Evolutionary conservation across 2,329 filamentous ascomycete species (phyloP), one percentile per base, ranked within the genome.

Genomic region (Colletotrichum godetiae): DNA sequence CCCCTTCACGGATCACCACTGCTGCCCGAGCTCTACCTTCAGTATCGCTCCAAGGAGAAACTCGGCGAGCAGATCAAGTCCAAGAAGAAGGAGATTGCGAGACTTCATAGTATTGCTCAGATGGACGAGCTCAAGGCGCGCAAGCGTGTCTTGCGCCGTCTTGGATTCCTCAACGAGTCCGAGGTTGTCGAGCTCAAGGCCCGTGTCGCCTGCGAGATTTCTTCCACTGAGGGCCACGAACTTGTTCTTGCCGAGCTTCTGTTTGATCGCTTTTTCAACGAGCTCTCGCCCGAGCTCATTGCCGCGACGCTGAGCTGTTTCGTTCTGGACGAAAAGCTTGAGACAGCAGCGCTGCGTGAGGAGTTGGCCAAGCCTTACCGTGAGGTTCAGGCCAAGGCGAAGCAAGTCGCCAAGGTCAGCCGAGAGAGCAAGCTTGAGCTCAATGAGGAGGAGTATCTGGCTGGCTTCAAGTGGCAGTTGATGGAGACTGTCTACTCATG

Each of bases 181-280:
- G 97, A 98, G 81, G 95, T 99, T 1, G 95, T 99, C 10, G 94
- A 98, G 85, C 90, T 98, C 79, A 99, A 99, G 85, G 97, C 96
- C 12, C 94, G 97, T 68, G 97, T 98, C 3, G 97, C 97, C 2
- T 99, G 97, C 83, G 96, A 99, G 84, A 98, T 99, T 76, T 98
- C 95, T 75, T 98, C 96, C 0, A 92, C 90, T 2, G 91, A 92
- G 77, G 97, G 96, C 46, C 97, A 99, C 79, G 97, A 99, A 82
- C 88, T 99, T 55, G 92, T 99, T 76, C 89, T 99, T 5, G 95
- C 94, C 13, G 97, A 99, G 83, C 88, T 99, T 33, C 89, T 99
- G 0, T 98, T 99, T 84, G 97, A 98, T 82, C 91, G 95, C 52
- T 98, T 98, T 88, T 99, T 99, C 89, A 99, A 98, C 81, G 95